Evolutionary conservation across 169 alveolate genomes (phyloP).

Genomic region (Blepharisma undulans): DNA sequence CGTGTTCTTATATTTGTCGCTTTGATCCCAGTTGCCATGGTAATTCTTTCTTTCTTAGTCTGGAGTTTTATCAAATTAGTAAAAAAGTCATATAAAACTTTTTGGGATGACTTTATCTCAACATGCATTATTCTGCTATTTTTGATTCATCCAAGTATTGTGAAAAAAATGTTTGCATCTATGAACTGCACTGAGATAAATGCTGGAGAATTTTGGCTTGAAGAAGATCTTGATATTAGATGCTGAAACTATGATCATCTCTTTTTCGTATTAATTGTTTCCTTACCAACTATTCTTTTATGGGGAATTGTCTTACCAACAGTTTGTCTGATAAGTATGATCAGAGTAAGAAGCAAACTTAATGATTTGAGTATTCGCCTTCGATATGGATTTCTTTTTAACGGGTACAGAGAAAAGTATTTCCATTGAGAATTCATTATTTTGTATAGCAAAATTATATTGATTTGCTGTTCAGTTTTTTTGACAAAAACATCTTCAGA

Average conservation of each 20-base stretch:
- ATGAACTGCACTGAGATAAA: constrained; percentile 46
- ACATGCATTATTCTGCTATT: constrained; percentile 52
- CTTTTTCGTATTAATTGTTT: constrained; percentile 40
- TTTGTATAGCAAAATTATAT: constrained; percentile 44
- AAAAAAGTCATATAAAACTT: not conserved
- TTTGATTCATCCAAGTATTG: constrained; percentile 57
- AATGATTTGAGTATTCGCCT: constrained; percentile 2
- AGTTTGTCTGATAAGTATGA: constrained; percentile 6
- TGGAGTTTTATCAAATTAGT: not conserved
- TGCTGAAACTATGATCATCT: constrained; percentile 57
- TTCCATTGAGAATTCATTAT: constrained; percentile 61
- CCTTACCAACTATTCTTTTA: constrained; percentile 49
- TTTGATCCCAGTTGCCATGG: not conserved
- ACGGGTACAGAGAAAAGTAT: constrained; percentile 42
- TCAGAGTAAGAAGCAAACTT: not conserved
- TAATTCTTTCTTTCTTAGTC: not conserved
- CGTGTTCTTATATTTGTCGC: not conserved
- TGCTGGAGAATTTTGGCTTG: constrained; percentile 19
- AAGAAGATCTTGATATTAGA: constrained; percentile 12
- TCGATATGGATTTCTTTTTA: constrained; percentile 48
- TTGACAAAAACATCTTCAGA: constrained; percentile 4
- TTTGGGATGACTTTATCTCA: constrained; percentile 19
- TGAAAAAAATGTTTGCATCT: constrained; percentile 44
- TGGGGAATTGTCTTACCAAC: constrained; percentile 66
- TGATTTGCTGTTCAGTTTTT: constrained; percentile 49